Conservation (phyloP, 352 stramenopile species). For the Aphanomyces astaci region DNA sequence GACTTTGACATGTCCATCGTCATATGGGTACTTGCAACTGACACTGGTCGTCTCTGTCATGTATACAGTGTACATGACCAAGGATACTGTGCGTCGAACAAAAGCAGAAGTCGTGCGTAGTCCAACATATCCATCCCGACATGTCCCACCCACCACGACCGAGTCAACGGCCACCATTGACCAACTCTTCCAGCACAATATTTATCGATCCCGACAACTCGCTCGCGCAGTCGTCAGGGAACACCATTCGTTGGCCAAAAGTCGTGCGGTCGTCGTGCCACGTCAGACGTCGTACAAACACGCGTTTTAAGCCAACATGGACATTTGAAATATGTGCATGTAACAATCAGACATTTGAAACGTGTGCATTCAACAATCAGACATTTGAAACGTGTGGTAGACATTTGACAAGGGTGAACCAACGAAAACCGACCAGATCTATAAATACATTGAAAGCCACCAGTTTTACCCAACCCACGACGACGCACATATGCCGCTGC, state of each 20-base stretch:
- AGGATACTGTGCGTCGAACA: background rate
- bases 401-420: background rate
- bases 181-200: background rate
- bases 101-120: background rate
- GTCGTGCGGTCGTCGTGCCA: background rate
- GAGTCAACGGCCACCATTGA: background rate
- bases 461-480: background rate
- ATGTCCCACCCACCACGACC: background rate
- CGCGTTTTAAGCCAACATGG: slow-evolving; percentile 1
- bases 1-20: background rate
- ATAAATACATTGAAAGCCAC: background rate
- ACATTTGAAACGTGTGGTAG: background rate
- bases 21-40: too few relatives aligned
- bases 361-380: too few relatives aligned
- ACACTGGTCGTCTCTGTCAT: too few relatives aligned
- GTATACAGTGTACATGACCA: background rate
- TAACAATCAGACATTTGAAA: background rate
- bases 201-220: background rate
- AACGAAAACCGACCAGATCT: background rate
- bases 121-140: background rate
- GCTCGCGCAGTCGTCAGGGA: slow-evolving; percentile 2
- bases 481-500: too few relatives aligned
- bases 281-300: slow-evolving; percentile 15
- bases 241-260: slow-evolving; percentile 4
- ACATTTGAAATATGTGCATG: slow-evolving; percentile 7